phyloP scores from a whole-genome alignment of 345 rosid species.

The Euclidium syriacum region DNA sequence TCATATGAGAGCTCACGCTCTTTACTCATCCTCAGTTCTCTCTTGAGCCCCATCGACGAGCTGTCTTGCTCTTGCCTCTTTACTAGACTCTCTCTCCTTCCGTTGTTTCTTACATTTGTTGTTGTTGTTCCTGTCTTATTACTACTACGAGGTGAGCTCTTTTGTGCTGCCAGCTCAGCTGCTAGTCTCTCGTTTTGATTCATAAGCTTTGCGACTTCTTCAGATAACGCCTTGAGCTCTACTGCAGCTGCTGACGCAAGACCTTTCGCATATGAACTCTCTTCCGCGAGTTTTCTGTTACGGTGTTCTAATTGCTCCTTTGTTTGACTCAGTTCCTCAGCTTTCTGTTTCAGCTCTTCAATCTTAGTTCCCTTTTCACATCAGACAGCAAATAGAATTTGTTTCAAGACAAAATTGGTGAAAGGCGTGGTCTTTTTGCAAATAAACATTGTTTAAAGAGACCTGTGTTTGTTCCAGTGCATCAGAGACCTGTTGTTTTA shows the following conservation, averaged over 20 bases:
- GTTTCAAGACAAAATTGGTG: constrained; percentile 18
- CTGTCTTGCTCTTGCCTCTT: constrained; percentile 66
- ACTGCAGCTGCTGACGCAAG: constrained; percentile 99
- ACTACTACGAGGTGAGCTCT: constrained; percentile 55
- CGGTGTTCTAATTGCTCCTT: constrained; percentile 68
- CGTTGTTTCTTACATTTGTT: constrained; percentile 53
- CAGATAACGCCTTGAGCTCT: constrained; percentile 96
- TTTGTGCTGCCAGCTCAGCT: constrained; percentile 59
- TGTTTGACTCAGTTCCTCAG: constrained; percentile 46
- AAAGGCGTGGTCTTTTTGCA: not conserved
- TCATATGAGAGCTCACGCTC: constrained; percentile 86
- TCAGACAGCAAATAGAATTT: not conserved
- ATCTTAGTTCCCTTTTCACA: constrained; percentile 54
- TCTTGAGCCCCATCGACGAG: constrained; percentile 62
- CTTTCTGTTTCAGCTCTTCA: constrained; percentile 72
- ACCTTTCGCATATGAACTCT: constrained; percentile 95
- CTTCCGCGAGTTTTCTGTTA: constrained; percentile 84
- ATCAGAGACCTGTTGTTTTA: constrained; percentile 71
- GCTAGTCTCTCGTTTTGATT: constrained; percentile 75
- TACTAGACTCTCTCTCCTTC: constrained; percentile 41
- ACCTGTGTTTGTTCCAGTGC: constrained; percentile 44
- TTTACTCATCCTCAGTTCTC: constrained; percentile 66
- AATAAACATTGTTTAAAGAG: not conserved
- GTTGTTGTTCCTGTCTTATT: constrained; percentile 38
- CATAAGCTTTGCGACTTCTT: constrained; percentile 96